Conservation (phyloP, 228 moss, liverwort and hornwort genomes). For the Sphagnum magellanicum region DNA sequence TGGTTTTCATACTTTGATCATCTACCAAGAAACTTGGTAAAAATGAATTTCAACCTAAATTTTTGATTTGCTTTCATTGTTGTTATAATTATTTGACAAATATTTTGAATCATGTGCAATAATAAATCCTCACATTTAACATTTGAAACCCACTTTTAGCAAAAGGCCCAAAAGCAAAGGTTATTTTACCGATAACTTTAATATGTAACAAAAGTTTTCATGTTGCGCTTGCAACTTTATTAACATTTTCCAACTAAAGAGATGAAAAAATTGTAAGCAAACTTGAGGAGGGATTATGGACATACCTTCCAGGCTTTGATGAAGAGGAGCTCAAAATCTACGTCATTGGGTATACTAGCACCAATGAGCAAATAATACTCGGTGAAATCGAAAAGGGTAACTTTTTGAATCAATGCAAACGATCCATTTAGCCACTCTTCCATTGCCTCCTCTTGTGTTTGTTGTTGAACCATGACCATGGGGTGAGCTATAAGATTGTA, state of each 20-base stretch:
- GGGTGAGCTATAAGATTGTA: conserved; percentile 56
- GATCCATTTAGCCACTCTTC: conserved; percentile 59
- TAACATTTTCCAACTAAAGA: not conserved
- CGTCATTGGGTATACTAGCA: conserved; percentile 39
- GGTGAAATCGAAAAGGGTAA: conserved; percentile 44
- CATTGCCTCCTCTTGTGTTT: conserved; percentile 50
- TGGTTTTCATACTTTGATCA: too few relatives aligned
- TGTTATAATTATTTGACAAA: too few relatives aligned
- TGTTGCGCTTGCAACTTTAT: not conserved
- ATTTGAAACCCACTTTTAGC: not conserved
- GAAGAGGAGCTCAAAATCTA: conserved; percentile 60
- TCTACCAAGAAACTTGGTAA: too few relatives aligned
- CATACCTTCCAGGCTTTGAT: conserved; percentile 81
- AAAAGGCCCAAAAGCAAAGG: not conserved
- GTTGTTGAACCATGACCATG: conserved; percentile 76
- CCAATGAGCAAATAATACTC: conserved; percentile 72
- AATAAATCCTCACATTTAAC: not conserved
- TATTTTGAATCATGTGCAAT: too few relatives aligned
- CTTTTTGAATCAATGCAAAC: conserved; percentile 59
- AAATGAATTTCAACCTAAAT: too few relatives aligned
- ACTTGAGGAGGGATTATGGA: not conserved
- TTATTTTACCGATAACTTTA: not conserved
- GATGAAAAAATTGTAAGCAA: not conserved
- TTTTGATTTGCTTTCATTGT: too few relatives aligned
- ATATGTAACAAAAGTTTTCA: not conserved